phyloP scores from a whole-genome alignment of 805 yeast species.

The Hanseniaspora lindneri region DNA sequence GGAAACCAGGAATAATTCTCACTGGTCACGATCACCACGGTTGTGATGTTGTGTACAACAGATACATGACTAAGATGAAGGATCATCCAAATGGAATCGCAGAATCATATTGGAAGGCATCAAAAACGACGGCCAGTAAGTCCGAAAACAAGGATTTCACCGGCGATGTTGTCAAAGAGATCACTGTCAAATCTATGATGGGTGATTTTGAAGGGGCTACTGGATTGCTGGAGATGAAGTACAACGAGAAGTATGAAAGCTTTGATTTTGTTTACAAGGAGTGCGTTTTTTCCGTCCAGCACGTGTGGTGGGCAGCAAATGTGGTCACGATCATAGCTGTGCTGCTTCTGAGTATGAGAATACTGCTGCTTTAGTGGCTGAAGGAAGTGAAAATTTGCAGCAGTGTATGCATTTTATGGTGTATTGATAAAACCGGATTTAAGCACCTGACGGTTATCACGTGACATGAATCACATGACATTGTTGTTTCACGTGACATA shows the following conservation, averaged over 20 bases:
- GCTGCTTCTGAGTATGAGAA: slow-evolving; percentile 21
- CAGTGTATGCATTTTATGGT: too few species aligned
- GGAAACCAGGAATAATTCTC: slow-evolving; percentile 63
- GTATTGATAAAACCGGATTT: too few species aligned
- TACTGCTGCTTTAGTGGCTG: neutral
- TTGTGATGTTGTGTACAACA: slow-evolving; percentile 58
- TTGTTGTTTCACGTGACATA: neutral
- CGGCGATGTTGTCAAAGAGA: slow-evolving; percentile 41
- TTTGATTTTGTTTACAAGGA: slow-evolving; percentile 62
- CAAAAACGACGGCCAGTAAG: slow-evolving; percentile 30
- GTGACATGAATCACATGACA: neutral
- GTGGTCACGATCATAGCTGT: slow-evolving; percentile 36
- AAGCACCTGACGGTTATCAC: neutral
- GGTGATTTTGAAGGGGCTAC: slow-evolving; percentile 88
- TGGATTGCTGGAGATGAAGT: slow-evolving; percentile 71
- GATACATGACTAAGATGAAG: slow-evolving; percentile 6
- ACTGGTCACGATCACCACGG: slow-evolving; percentile 98
- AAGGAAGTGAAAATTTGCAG: too few species aligned
- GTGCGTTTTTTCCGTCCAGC: slow-evolving; percentile 80
- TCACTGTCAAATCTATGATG: slow-evolving; percentile 89
- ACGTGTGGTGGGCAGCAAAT: slow-evolving; percentile 90
- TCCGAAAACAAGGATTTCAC: slow-evolving; percentile 23
- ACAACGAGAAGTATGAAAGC: slow-evolving; percentile 28
- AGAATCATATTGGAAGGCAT: slow-evolving; percentile 47
- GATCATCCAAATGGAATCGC: slow-evolving; percentile 24